Evolutionary conservation across 2,329 filamentous ascomycete genomes (phyloP).

Genomic region (Cladosporium sp.): DNA sequence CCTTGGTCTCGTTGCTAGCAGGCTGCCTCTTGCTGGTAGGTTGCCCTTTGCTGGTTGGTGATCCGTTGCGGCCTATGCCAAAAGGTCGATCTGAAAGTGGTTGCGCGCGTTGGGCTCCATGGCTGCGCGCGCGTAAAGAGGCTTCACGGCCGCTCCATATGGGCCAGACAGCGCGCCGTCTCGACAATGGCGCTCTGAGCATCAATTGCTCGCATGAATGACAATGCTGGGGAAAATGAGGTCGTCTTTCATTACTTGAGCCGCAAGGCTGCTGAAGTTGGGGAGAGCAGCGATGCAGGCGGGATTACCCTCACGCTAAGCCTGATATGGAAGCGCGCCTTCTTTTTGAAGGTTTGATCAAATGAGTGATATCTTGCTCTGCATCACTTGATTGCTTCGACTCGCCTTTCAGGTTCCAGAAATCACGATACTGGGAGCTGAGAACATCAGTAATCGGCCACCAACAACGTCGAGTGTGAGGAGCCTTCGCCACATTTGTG

Average conservation of each 20-base stretch:
- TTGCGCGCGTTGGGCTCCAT: constrained; percentile 9
- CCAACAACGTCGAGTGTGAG: too few relatives aligned
- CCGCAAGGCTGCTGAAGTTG: too few relatives aligned
- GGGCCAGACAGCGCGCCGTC: constrained; percentile 12
- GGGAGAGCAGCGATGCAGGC: too few relatives aligned
- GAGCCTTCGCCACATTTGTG: too few relatives aligned
- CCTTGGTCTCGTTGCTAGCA: background rate
- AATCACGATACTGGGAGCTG: too few relatives aligned
- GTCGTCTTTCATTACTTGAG: background rate
- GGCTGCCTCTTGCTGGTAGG: background rate
- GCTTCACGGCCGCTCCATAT: constrained; percentile 12
- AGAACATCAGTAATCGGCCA: too few relatives aligned
- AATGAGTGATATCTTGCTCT: too few relatives aligned
- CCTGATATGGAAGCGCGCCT: background rate
- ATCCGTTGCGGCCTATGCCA: background rate
- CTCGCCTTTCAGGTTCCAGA: too few relatives aligned
- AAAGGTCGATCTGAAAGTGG: background rate
- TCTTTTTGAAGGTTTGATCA: background rate
- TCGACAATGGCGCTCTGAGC: constrained; percentile 18
- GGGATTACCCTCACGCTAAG: background rate
- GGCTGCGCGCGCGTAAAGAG: constrained; percentile 8
- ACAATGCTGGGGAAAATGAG: background rate
- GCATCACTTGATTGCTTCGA: too few relatives aligned
- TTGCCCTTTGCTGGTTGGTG: background rate
- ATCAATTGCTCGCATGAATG: constrained; percentile 21